These are phyloP conservation scores for Penicillium macrosclerotiorum DNA, from an alignment of 495 filamentous ascomycete species.

Conservation along the genomic window DNA sequence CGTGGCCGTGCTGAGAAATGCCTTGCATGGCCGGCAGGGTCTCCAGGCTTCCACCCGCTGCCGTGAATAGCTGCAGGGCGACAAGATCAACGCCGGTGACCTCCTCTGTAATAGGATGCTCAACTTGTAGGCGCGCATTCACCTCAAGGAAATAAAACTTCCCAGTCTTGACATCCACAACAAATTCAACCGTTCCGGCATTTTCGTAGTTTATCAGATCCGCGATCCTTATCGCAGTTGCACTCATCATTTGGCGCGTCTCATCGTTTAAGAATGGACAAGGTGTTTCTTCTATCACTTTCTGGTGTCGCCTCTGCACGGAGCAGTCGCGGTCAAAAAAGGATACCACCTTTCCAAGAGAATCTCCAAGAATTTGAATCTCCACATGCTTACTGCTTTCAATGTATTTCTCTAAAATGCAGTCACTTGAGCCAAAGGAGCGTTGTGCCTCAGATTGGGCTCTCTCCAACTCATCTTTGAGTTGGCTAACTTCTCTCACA, in stretches of 20 bases:
- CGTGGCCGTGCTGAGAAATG: slow-evolving; percentile 65
- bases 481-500: slow-evolving; percentile 59
- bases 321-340: slow-evolving; percentile 80
- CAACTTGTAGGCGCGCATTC: slow-evolving; percentile 89
- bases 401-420: slow-evolving; percentile 88
- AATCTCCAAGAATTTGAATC: slow-evolving; percentile 86
- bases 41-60: slow-evolving; percentile 68
- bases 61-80: slow-evolving; percentile 79
- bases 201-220: slow-evolving; percentile 79
- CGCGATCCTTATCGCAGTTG: slow-evolving; percentile 74
- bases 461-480: slow-evolving; percentile 65
- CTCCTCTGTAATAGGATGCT: slow-evolving; percentile 90
- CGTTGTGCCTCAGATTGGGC: slow-evolving; percentile 76
- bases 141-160: slow-evolving; percentile 96
- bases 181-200: slow-evolving; percentile 92
- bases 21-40: slow-evolving; percentile 65
- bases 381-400: slow-evolving; percentile 82
- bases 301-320: slow-evolving; percentile 81
- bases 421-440: slow-evolving; percentile 79
- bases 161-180: slow-evolving; percentile 79
- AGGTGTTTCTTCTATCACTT: slow-evolving; percentile 90
- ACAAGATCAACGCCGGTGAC: slow-evolving; percentile 87
- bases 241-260: slow-evolving; percentile 71
- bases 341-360: slow-evolving; percentile 67
- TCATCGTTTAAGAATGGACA: slow-evolving; percentile 68